Evolutionary conservation across 2,329 filamentous ascomycete genomes (phyloP).

Genomic region (Cladosporium phlei): DNA sequence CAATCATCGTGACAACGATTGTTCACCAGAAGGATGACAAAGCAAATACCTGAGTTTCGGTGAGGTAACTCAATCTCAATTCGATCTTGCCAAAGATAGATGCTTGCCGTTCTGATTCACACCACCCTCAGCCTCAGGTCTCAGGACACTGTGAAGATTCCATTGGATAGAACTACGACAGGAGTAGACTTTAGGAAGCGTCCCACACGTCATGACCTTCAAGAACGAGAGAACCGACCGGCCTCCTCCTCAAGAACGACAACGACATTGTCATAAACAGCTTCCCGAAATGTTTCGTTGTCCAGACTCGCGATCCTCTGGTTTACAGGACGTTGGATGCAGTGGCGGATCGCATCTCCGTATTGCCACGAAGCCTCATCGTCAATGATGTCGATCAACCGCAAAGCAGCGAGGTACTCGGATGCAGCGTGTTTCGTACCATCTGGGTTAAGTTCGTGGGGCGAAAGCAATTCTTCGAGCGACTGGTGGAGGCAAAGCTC

Average conservation of each 20-base stretch:
- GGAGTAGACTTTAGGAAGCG: no score
- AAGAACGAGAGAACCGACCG: conserved; percentile 15
- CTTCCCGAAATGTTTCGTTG: conserved; percentile 27
- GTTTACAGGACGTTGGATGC: conserved; percentile 32
- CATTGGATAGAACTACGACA: no score
- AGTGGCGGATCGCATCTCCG: conserved; percentile 30
- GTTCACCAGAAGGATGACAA: no score
- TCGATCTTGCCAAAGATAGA: no score
- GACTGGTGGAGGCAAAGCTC: conserved; percentile 32
- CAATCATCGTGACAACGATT: no score
- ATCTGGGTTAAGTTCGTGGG: conserved; percentile 19
- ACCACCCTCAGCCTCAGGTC: no score
- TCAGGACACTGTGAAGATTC: no score
- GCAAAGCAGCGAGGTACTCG: conserved; percentile 23
- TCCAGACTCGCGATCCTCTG: conserved; percentile 24
- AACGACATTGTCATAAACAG: conserved; percentile 30
- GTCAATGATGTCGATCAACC: conserved; percentile 27
- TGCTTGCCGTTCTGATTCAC: no score
- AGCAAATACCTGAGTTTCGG: no score
- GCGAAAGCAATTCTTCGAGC: conserved; percentile 21
- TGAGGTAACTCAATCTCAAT: no score
- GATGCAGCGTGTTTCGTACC: conserved; percentile 16
- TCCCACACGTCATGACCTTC: no score
- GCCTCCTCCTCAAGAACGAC: conserved; percentile 28
- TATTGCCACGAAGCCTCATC: conserved; percentile 29